Base-by-base conservation (phyloP, 768 basidiomycete species). In the Coprinopsis strossmayeri region DNA sequence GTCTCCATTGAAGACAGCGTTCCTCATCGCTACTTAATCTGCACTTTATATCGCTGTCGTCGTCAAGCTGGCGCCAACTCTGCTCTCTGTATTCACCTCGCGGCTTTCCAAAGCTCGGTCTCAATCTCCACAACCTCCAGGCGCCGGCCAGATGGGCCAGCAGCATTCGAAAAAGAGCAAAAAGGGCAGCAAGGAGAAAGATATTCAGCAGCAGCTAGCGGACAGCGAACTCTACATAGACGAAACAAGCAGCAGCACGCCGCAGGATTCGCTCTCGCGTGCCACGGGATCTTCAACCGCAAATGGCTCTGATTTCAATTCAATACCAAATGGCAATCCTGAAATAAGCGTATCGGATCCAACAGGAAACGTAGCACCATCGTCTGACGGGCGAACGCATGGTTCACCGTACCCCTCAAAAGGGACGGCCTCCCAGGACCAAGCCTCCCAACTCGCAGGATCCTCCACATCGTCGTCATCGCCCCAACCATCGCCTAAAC, bases 91-190 rank as follows among this genome's bases (percentile, higher is more conserved):
- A 35, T 77, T 90, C 54, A 75, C 84, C 53, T 81, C 81, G 53
- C 75, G 84, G 65, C 73, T 86, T 49, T 77, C 81, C 56, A 83
- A 78, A 76, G 78, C 81, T 58, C 74, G 87, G 70, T 72, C 81
- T 32, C 81, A 84, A 61, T 87, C 86, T 48, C 82, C 84, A 30
- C 78, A 79, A 64, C 80, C 81, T 53, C 62, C 64, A 57, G 69
- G 72, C 55, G 69, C 79, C 55, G 63, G 71, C 53, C 74, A 70
- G 51, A 88, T 89, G 85, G 87, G 88, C 69, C 87, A 89, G 65
- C 84, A 86, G 69, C 79, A 82, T 60, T 90, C 87, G 56, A 89
- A 85, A 75, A 88, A 84, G 76, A 68, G 77, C 57, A 85, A 79
- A 76, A 87, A 84, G 69, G 66, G 69, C 46, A 66, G 69, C 50